Evolutionary conservation across 805 yeast species (phyloP).

Genomic region (Torulaspora indica): DNA sequence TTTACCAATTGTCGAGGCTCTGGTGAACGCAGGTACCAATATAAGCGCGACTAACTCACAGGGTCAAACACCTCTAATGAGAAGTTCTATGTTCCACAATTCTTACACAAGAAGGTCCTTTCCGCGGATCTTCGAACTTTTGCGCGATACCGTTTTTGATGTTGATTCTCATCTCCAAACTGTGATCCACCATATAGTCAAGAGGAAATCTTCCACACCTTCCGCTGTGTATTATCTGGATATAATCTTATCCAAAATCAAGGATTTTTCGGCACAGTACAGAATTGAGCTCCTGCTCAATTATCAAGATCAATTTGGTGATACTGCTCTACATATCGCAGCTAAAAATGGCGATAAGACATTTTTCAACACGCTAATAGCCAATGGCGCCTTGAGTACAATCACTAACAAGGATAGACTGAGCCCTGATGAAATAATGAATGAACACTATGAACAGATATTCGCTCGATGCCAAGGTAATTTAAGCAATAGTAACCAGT

Average conservation of each 20-base stretch:
- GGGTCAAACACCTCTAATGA: slow-evolving; percentile 85
- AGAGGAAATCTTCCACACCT: slow-evolving; percentile 66
- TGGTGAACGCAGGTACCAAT: slow-evolving; percentile 67
- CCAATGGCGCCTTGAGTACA: slow-evolving; percentile 38
- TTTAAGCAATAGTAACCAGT: slow-evolving; percentile 2
- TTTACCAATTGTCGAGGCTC: slow-evolving; percentile 65
- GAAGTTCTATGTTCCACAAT: slow-evolving; percentile 82
- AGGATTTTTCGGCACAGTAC: slow-evolving; percentile 59
- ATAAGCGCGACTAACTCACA: slow-evolving; percentile 53
- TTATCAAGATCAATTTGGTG: slow-evolving; percentile 72
- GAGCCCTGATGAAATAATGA: slow-evolving; percentile 31
- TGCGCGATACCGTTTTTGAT: slow-evolving; percentile 72
- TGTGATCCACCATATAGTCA: slow-evolving; percentile 77
- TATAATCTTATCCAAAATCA: slow-evolving; percentile 64
- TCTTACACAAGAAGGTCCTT: slow-evolving; percentile 78
- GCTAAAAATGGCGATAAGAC: slow-evolving; percentile 66
- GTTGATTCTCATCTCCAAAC: slow-evolving; percentile 71
- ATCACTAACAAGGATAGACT: slow-evolving; percentile 42
- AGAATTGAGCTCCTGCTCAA: slow-evolving; percentile 52
- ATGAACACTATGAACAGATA: slow-evolving; percentile 36
- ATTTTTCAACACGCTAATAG: slow-evolving; percentile 28
- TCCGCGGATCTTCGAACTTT: slow-evolving; percentile 67
- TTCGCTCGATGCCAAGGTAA: slow-evolving; percentile 12
- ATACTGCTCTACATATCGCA: slow-evolving; percentile 84
- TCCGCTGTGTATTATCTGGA: slow-evolving; percentile 82